Base-by-base conservation (phyloP, 345 rosid species). In the Pugionium dolabratum region DNA sequence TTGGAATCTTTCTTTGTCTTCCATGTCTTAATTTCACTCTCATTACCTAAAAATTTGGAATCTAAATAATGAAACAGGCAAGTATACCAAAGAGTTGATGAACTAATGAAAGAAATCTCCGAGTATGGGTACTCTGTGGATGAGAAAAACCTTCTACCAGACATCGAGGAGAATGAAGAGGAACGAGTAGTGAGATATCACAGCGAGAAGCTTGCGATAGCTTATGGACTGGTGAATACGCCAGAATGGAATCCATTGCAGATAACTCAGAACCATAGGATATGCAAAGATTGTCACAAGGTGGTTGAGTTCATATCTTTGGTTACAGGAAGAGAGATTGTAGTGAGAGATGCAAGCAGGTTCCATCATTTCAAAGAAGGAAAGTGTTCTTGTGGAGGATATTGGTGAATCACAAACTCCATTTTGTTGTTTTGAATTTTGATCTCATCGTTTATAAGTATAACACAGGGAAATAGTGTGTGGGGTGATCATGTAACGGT, bases 301-400 rank as follows among this genome's bases (percentile, higher is more conserved):
- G 91, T 88, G n/a, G 72, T 86, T 31, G 88, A 89, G 84, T 62
- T 83, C 57, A 76, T 89, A 66, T 66, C 87, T 49, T 61, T 67
- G 80, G 75, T 81, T 67, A 78, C 86, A 1, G 62, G 54, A 46
- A 71, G 95, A 69, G 83, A 84, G 59, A 86, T 92, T 5, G 88
- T 86, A 3, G 80, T 89, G 49, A 92, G 86, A 69, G 98, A 89
- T 71, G 85, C 80, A 10, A 80, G 90, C 62, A 79, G 96, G 73
- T 92, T 92, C 51, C 96, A 86, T 66, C 90, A 84, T 79, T 87
- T 92, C 65, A 81, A 78, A 75, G 71, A 83, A 52, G 95, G 98
- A 9, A 67, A 62, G 32, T 92, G 97, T 79, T 89, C 95, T 65
- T 92, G 97, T 65, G 89, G 93, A 64, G 95, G 83, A 67, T 92